Conservation (phyloP, 129 eudicot genomes). For the Cynara cardunculus region DNA sequence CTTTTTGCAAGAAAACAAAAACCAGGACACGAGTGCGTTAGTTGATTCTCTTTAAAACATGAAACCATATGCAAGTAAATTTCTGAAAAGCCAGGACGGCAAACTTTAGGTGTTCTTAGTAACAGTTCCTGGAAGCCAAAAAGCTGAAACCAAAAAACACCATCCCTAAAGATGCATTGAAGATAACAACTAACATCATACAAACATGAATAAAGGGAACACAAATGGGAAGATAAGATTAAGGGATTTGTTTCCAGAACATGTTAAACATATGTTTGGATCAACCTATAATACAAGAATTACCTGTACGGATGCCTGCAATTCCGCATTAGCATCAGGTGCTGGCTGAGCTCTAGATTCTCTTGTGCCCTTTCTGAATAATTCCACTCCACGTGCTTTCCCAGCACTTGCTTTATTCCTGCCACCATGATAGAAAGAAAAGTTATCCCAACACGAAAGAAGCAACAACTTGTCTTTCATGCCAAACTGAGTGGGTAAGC, state of each 20-base stretch:
- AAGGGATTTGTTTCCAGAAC: background rate
- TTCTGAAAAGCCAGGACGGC: too few relatives aligned
- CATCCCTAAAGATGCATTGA: too few relatives aligned
- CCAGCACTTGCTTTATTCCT: conserved; percentile 60
- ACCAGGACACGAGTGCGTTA: too few relatives aligned
- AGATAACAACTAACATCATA: too few relatives aligned
- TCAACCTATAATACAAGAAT: conserved; percentile 4
- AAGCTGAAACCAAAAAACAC: too few relatives aligned
- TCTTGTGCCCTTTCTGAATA: conserved; percentile 41
- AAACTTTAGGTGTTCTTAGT: too few relatives aligned
- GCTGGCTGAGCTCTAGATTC: conserved; percentile 74
- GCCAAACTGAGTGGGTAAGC: background rate
- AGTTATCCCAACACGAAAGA: background rate
- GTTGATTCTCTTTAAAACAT: too few relatives aligned
- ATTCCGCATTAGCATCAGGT: conserved; percentile 83
- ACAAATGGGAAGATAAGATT: background rate
- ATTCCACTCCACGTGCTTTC: conserved; percentile 49
- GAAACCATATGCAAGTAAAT: too few relatives aligned
- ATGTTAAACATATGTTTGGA: background rate
- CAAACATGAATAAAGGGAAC: background rate
- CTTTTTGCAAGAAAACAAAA: too few relatives aligned
- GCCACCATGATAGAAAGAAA: background rate
- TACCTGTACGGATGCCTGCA: conserved; percentile 67
- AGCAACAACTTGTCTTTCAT: background rate
- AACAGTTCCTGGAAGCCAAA: too few relatives aligned